Evolutionary conservation across 78 protist species (phyloP).

Genomic region (Cavenderia fasciculata): DNA sequence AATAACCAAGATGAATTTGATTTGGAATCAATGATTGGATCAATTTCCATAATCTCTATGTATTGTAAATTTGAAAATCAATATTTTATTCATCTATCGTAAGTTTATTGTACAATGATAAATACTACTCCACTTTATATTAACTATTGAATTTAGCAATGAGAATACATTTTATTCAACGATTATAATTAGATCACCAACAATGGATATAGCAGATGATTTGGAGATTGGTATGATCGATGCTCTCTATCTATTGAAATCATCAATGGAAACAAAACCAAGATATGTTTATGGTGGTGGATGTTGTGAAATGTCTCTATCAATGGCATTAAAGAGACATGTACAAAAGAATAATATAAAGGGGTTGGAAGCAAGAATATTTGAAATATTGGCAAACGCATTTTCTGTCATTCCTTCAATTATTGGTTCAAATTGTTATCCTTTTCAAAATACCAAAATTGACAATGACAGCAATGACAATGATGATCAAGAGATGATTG

Average conservation of each 20-base stretch:
- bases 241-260: slow-evolving; percentile 39
- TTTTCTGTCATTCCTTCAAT: slow-evolving; percentile 13
- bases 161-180: not conserved
- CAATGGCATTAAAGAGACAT: not conserved
- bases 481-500: no score
- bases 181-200: slow-evolving; percentile 50
- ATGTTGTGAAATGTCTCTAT: slow-evolving; percentile 46
- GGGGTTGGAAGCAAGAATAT: slow-evolving; percentile 12
- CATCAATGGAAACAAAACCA: slow-evolving; percentile 42
- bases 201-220: slow-evolving; percentile 60
- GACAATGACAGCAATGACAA: no score
- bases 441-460: no score
- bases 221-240: slow-evolving; percentile 71
- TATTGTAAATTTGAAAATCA: not conserved
- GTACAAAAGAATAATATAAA: not conserved
- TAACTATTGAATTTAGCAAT: not conserved
- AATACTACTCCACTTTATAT: not conserved
- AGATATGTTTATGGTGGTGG: slow-evolving; percentile 70
- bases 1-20: slow-evolving; percentile 22
- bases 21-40: no score
- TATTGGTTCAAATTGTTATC: slow-evolving; percentile 7
- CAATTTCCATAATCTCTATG: no score
- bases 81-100: not conserved
- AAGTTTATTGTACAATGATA: not conserved
- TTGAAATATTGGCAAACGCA: not conserved